phyloP scores from a whole-genome alignment of 1,139 yeast genomes.

The Pichia sp. region DNA sequence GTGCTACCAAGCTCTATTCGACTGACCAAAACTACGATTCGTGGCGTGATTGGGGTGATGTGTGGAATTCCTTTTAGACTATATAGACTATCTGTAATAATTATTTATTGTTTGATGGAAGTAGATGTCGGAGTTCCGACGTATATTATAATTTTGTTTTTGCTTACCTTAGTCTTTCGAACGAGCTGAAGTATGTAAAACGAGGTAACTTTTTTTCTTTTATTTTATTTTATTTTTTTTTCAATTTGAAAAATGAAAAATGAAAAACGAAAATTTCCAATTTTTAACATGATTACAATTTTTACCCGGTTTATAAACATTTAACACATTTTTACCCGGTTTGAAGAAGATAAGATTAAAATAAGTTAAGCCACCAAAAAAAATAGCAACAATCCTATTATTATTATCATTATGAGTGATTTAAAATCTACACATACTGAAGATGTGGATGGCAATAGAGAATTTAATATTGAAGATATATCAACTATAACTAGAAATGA shows the following conservation, averaged over 20 bases:
- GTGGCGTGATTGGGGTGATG: background rate
- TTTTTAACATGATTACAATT: background rate
- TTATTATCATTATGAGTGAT: background rate
- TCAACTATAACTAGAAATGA: slow-evolving; percentile 1
- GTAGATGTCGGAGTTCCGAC: background rate
- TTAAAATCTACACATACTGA: background rate
- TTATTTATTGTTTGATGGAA: background rate
- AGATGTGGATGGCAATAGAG: background rate
- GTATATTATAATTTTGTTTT: background rate
- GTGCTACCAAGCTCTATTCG: background rate
- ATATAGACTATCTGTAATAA: background rate
- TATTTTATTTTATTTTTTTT: too few relatives aligned
- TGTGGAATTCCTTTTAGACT: background rate
- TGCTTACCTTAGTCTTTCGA: too few relatives aligned
- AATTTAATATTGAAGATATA: background rate
- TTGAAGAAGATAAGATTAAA: background rate
- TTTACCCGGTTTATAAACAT: background rate
- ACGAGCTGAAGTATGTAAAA: too few relatives aligned
- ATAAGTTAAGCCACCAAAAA: background rate
- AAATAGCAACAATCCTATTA: too few relatives aligned
- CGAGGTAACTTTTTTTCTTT: too few relatives aligned
- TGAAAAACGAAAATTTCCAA: background rate
- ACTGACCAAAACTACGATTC: background rate
- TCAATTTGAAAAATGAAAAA: too few relatives aligned
- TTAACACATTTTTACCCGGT: background rate